These are phyloP conservation scores for Zarea fungicola DNA, from an alignment of 2,329 filamentous ascomycete species.

Conservation along the genomic window DNA sequence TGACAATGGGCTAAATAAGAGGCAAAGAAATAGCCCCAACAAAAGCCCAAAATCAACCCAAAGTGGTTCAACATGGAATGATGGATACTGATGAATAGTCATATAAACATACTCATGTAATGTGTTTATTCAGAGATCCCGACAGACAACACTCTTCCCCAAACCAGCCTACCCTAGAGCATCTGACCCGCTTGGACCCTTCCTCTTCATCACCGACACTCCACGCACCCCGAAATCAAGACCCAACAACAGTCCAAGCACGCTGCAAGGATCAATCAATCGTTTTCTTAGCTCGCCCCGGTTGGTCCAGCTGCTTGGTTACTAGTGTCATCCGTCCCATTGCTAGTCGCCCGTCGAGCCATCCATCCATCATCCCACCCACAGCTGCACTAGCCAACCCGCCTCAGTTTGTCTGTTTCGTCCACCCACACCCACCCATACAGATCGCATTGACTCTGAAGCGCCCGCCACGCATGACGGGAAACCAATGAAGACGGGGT, in stretches of 20 bases:
- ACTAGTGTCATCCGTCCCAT: constrained; percentile 9
- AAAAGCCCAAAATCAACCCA: too few relatives aligned
- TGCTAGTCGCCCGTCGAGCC: not conserved
- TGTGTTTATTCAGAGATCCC: not conserved
- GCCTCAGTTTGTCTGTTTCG: constrained; percentile 6
- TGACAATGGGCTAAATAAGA: too few relatives aligned
- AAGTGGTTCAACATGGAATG: too few relatives aligned
- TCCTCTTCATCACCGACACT: not conserved
- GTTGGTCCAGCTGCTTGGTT: not conserved
- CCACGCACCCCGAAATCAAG: not conserved
- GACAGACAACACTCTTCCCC: not conserved
- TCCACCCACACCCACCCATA: not conserved
- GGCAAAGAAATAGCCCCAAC: too few relatives aligned
- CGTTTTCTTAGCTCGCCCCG: constrained; percentile 4
- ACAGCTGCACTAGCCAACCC: constrained; percentile 4
- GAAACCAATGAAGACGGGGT: constrained; percentile 11
- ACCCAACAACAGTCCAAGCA: not conserved
- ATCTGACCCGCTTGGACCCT: constrained; percentile 2
- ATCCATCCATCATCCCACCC: constrained; percentile 5
- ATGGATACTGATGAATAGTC: too few relatives aligned
- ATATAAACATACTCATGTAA: too few relatives aligned
- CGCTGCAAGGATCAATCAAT: not conserved
- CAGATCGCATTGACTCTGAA: not conserved
- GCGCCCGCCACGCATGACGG: constrained; percentile 11
- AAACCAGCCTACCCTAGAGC: constrained; percentile 3